A percentile compares a stretch with the other conserved stretches of the same genome.
These are phyloP conservation scores for Metschnikowia gelsemii DNA, from an alignment of 805 yeast genomes.

Conservation along the genomic window DNA sequence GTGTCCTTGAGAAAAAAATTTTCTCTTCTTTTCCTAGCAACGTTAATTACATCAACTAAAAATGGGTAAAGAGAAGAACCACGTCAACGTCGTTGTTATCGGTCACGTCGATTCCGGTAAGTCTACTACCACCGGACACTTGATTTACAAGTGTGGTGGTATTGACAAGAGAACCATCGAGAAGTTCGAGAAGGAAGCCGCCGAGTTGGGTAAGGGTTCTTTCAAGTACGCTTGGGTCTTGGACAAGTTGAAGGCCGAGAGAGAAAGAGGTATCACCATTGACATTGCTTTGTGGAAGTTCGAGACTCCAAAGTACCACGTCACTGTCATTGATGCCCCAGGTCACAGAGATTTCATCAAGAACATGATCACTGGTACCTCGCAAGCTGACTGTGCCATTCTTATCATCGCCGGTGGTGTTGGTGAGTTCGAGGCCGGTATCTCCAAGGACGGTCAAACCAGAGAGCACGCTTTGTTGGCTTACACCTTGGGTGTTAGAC, in stretches of 20 bases:
- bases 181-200: slow-evolving; percentile 98
- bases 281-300: slow-evolving; percentile 92
- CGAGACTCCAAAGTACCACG: slow-evolving; percentile 87
- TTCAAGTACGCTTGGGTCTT: slow-evolving; percentile 98
- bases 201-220: slow-evolving; percentile 95
- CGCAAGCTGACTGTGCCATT: slow-evolving; percentile 91
- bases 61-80: slow-evolving; percentile 95
- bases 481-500: slow-evolving; percentile 84
- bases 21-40: slow-evolving; percentile 11
- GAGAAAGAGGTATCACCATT: slow-evolving; percentile 96
- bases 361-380: slow-evolving; percentile 94
- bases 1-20: slow-evolving; percentile 11
- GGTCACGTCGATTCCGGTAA: slow-evolving; percentile 99
- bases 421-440: slow-evolving; percentile 96
- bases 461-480: slow-evolving; percentile 85
- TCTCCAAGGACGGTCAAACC: slow-evolving; percentile 92
- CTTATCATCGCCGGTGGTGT: slow-evolving; percentile 88
- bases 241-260: slow-evolving; percentile 93
- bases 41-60: slow-evolving; percentile 17
- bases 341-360: slow-evolving; percentile 97
- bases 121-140: slow-evolving; percentile 99
- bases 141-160: slow-evolving; percentile 99
- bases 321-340: slow-evolving; percentile 92
- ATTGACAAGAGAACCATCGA: slow-evolving; percentile 98
- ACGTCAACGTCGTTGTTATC: slow-evolving; percentile 99